phyloP scores from a whole-genome alignment of 148 eudicot genomes.

The Rhododendron simsii region DNA sequence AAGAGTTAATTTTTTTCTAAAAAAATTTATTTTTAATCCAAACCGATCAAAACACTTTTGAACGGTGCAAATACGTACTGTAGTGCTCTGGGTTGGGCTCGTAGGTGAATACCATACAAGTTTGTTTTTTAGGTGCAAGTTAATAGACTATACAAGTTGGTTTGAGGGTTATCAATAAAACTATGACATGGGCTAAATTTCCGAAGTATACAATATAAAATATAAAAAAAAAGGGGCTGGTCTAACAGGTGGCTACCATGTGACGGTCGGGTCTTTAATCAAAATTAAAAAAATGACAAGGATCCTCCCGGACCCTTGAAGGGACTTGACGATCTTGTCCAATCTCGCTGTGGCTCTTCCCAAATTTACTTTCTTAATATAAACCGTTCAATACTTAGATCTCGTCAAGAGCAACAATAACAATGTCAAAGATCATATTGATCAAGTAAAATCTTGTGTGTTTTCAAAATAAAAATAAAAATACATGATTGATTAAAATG shows the following conservation, averaged over 20 bases:
- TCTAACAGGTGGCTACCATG: neutral
- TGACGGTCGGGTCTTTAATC: neutral
- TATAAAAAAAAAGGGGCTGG: neutral
- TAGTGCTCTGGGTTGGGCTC: too few species aligned
- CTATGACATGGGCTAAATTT: neutral
- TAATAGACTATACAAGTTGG: neutral
- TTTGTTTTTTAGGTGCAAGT: too few species aligned
- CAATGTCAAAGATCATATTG: neutral
- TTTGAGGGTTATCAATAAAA: neutral
- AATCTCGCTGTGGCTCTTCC: neutral
- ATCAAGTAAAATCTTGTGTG: too few species aligned
- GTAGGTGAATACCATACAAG: too few species aligned
- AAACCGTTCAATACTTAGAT: too few species aligned
- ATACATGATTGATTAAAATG: neutral
- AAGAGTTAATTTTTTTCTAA: too few species aligned
- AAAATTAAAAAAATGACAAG: neutral
- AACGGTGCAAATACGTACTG: fast-evolving
- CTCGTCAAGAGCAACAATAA: neutral
- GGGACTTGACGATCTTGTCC: too few species aligned
- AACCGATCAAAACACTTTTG: too few species aligned
- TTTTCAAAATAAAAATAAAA: too few species aligned
- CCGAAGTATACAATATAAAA: too few species aligned
- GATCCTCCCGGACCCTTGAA: neutral
- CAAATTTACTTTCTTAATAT: too few species aligned
- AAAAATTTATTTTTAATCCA: too few species aligned